Percentiles rank a stretch among this genome's conserved stretches.
Evolutionary conservation across 208 protist genomes (phyloP).

Genomic region (Acanthamoeba divionensis): DNA sequence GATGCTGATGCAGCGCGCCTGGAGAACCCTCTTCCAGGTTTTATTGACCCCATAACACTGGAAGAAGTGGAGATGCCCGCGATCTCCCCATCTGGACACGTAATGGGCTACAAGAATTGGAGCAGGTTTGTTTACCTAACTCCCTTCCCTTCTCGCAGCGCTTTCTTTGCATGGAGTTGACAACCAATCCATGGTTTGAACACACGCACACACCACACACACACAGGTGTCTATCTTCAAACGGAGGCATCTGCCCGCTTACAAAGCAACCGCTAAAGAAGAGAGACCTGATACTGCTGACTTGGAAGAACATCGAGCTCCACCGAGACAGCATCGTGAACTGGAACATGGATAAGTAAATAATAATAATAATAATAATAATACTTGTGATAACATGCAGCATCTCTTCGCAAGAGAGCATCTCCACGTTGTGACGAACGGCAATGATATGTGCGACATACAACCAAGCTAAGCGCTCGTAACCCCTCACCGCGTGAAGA

Average conservation of each 20-base stretch:
- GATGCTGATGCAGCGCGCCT: background rate
- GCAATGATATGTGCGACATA: too few relatives aligned
- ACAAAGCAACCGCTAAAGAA: slow-evolving; percentile 69
- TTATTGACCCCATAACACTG: slow-evolving; percentile 73
- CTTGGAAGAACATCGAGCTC: slow-evolving; percentile 71
- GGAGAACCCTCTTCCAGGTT: slow-evolving; percentile 69
- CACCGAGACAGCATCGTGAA: slow-evolving; percentile 64
- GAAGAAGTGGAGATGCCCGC: slow-evolving; percentile 68
- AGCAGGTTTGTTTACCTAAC: background rate
- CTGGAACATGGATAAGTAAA: slow-evolving; percentile 19
- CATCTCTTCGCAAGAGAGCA: too few relatives aligned
- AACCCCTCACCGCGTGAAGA: too few relatives aligned
- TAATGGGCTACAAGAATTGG: slow-evolving; percentile 62
- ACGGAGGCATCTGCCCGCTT: slow-evolving; percentile 61
- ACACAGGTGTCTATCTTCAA: slow-evolving; percentile 21
- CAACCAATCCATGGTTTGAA: slow-evolving; percentile 47
- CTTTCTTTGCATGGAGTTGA: background rate
- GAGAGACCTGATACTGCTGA: slow-evolving; percentile 70
- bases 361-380: too few relatives aligned
- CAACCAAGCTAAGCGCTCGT: too few relatives aligned
- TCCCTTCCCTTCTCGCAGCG: background rate
- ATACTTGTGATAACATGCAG: too few relatives aligned
- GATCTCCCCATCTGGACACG: slow-evolving; percentile 74
- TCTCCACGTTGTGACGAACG: too few relatives aligned
- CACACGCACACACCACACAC: background rate